Base-by-base conservation (phyloP, 352 stramenopile species). In the Globisporangium alternatum region DNA sequence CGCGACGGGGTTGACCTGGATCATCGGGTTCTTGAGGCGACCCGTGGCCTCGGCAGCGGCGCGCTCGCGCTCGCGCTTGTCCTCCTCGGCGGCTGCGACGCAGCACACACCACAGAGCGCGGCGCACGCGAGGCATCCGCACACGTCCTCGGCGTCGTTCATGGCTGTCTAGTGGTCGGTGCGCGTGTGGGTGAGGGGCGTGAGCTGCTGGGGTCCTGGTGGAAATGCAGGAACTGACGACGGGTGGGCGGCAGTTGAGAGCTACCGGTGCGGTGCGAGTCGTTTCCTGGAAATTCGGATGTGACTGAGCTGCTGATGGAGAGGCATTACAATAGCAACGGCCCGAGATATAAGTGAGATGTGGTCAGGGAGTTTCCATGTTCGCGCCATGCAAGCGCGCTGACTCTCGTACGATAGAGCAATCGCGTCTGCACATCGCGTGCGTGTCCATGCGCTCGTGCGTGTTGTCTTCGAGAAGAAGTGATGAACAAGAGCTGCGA, bases 111-210 rank as follows among this genome's bases (percentile, higher is more conserved):
- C 82, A 17, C 85, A 93, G 37, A 93, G 77, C 39, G 78, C 81
- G 0, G 78, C 74, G 48, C 85, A 93, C n/a, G 72, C 78, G 21
- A 93, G 69, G 45, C 85, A 91, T 1, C 85, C 82, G 71, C 83
- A 93, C 51, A 90, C 66, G 58, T 93, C 82, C 70, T 91, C 85
- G 6, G 77, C 71, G 44, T 91, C 82, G 72, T 82, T 91, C 85
- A 93, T 93, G 30, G 30, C 15, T 43, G 15, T 47, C 17, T 1
- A 13, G 22, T 53, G 9, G 10, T 45, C 61, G 28, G 5, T 68
- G 31, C 25, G 25, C 25, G 31, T 31, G 53, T 44, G 43, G 45
- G 21, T 51, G n/a, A n/a, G 41, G 6, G 41, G 5, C 9, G 45
- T 43, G 28, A 43, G 51, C 41, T 47, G 41, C 41, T 48, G 43